Evolutionary conservation across 73 alveolate genomes (phyloP).

Genomic region (Uronychia binucleata): DNA sequence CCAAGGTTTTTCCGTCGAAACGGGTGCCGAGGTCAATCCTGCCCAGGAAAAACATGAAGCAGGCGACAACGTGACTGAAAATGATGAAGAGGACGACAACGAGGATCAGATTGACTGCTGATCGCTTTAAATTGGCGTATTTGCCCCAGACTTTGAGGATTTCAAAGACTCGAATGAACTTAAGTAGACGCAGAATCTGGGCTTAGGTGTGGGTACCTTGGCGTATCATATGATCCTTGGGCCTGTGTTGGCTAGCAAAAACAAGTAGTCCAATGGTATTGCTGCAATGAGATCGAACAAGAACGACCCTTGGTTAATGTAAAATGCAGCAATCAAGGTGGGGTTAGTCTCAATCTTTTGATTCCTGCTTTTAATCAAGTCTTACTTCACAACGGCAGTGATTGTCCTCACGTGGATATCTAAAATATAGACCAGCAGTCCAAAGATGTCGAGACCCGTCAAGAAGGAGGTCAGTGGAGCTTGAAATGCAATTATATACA

Average conservation of each 20-base stretch:
- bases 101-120: not conserved
- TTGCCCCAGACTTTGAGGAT: not conserved
- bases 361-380: not conserved
- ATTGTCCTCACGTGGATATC: not conserved
- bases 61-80: not conserved
- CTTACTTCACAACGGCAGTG: not conserved
- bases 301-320: not conserved
- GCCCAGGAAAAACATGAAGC: constrained; percentile 3
- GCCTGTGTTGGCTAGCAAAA: not conserved
- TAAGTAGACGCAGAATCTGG: not conserved
- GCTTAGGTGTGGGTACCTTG: not conserved
- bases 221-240: not conserved
- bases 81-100: not conserved
- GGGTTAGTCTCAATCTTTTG: not conserved
- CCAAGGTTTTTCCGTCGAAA: not conserved
- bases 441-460: not conserved
- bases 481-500: not conserved
- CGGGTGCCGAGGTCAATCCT: not conserved
- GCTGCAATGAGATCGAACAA: not conserved
- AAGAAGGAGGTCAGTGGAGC: not conserved
- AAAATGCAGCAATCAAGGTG: not conserved
- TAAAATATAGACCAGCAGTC: not conserved
- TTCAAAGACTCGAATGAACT: not conserved
- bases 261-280: not conserved
- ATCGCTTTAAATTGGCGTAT: not conserved